Conservation (phyloP, 2,329 filamentous ascomycete species). For the Emergomyces orientalis region DNA sequence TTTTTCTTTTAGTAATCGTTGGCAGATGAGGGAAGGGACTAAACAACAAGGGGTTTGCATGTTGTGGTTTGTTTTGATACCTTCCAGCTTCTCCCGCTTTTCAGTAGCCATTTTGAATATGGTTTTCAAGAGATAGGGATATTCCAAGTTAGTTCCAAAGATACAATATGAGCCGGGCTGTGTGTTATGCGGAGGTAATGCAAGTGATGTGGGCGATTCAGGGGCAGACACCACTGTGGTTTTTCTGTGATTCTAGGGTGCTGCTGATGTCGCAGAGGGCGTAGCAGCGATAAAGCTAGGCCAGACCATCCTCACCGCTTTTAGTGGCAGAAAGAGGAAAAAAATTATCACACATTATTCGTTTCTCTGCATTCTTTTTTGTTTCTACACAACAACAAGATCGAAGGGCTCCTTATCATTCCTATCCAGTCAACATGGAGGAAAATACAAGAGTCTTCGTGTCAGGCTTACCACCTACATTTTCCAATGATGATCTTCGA, state of each 20-base stretch:
- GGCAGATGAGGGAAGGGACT: neutral
- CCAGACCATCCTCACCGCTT: constrained; percentile 30
- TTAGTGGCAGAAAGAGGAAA: constrained; percentile 22
- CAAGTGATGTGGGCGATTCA: neutral
- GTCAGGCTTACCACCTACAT: constrained; percentile 68
- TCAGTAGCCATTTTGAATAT: constrained; percentile 37
- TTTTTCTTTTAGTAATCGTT: neutral
- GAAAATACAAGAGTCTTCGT: constrained; percentile 67
- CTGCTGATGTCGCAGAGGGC: neutral
- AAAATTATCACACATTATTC: constrained; percentile 21
- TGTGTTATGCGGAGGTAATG: neutral
- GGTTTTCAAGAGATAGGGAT: neutral
- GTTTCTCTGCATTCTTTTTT: constrained; percentile 16
- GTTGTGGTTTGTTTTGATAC: constrained; percentile 33
- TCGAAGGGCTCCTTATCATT: neutral
- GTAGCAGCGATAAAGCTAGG: constrained; percentile 3
- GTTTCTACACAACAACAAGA: constrained; percentile 10
- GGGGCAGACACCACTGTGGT: too few relatives aligned
- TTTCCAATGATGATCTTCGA: constrained; percentile 74
- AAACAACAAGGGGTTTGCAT: neutral
- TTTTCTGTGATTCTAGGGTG: neutral
- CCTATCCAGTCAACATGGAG: constrained; percentile 32
- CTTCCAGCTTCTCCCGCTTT: constrained; percentile 66
- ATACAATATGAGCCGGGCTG: neutral
- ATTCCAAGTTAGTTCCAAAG: neutral